Evolutionary conservation across 495 filamentous ascomycete species (phyloP).

Genomic region (Annulohypoxylon nitens): DNA sequence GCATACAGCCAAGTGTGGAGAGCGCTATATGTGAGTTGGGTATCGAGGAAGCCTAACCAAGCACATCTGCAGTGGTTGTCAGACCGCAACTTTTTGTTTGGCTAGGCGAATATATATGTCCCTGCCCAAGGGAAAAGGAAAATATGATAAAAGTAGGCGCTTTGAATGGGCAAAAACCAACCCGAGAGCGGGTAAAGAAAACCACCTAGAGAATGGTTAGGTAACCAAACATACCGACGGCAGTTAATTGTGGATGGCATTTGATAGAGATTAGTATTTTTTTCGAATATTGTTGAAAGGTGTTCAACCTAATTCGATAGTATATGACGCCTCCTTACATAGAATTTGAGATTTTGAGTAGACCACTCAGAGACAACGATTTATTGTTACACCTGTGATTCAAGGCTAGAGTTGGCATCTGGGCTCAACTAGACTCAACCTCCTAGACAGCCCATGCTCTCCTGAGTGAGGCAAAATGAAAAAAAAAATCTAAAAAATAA

Average conservation of each 20-base stretch:
- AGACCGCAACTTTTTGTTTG: constrained; percentile 28
- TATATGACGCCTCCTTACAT: constrained; percentile 30
- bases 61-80: not conserved
- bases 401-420: constrained; percentile 17
- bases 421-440: constrained; percentile 14
- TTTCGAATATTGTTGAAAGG: constrained; percentile 1
- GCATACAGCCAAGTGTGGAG: constrained; percentile 37
- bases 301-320: constrained; percentile 6
- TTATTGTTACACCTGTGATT: constrained; percentile 24
- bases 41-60: constrained; percentile 40
- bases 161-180: not conserved
- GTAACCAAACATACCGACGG: not conserved
- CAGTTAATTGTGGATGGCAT: not conserved
- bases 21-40: constrained; percentile 30
- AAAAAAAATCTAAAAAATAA: not conserved
- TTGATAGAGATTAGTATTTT: not conserved
- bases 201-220: not conserved
- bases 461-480: constrained; percentile 21
- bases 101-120: constrained; percentile 10
- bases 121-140: constrained; percentile 6
- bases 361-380: not conserved
- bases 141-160: not conserved
- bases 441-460: not conserved
- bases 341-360: not conserved
- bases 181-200: not conserved